Conservation (phyloP, 768 basidiomycete genomes). For the Basidioascus undulatus region DNA sequence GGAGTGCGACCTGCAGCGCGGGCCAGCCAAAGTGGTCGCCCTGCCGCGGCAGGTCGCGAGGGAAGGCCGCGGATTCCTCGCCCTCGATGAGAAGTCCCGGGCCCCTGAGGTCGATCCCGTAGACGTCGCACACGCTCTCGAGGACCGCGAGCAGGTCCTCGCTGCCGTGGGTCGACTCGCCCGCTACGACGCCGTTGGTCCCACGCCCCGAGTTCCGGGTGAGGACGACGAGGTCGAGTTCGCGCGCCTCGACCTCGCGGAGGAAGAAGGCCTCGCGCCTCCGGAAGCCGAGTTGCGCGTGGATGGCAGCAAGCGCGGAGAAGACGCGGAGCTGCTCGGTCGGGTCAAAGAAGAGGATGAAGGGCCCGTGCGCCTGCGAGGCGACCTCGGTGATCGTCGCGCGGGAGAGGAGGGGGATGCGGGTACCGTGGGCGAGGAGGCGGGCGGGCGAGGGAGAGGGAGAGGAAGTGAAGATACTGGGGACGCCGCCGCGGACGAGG, state of each 20-base stretch:
- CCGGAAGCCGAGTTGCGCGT: background rate
- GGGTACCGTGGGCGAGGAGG: too few species aligned
- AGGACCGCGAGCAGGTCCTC: slow-evolving; percentile 51
- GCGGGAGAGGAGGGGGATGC: too few species aligned
- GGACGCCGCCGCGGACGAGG: too few species aligned
- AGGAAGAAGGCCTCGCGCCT: slow-evolving; percentile 2
- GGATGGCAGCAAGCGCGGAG: background rate
- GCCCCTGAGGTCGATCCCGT: slow-evolving; percentile 47
- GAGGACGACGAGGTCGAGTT: background rate
- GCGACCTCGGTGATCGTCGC: background rate
- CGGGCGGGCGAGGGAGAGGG: too few species aligned
- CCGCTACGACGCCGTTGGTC: slow-evolving; percentile 42
- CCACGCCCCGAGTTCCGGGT: too few species aligned
- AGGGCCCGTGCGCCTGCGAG: background rate
- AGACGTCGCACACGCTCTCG: slow-evolving; percentile 45
- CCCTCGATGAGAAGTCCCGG: slow-evolving; percentile 3
- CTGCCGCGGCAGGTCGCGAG: background rate
- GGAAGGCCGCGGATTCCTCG: slow-evolving; percentile 4
- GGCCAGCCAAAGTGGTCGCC: slow-evolving; percentile 56
- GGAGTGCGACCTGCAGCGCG: slow-evolving; percentile 75
- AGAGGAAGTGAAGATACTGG: too few species aligned
- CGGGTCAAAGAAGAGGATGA: background rate
- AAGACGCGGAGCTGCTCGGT: background rate
- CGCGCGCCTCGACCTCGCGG: slow-evolving; percentile 3
- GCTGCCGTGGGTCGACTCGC: slow-evolving; percentile 57